A percentile compares a stretch with the other conserved stretches of the same genome.
Conservation (phyloP, 2,329 filamentous ascomycete genomes). For the Colletotrichum incanum region DNA sequence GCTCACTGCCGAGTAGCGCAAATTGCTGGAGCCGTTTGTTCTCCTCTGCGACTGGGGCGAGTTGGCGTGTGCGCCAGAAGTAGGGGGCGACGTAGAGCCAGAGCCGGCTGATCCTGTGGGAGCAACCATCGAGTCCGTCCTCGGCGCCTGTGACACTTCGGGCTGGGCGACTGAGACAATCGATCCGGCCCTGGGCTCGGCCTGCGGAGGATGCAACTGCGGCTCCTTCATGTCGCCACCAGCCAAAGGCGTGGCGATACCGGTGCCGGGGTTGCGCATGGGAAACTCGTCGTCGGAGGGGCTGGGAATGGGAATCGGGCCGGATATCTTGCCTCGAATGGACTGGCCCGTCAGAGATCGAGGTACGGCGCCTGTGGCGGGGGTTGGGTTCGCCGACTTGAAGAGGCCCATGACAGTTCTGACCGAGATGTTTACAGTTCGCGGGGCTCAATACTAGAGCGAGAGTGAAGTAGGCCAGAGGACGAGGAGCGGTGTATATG, state of each 20-base stretch:
- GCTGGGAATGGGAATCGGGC: slow-evolving; percentile 70
- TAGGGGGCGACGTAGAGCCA: slow-evolving; percentile 29
- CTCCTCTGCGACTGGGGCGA: slow-evolving; percentile 50
- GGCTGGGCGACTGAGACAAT: slow-evolving; percentile 29
- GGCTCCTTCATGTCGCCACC: slow-evolving; percentile 46
- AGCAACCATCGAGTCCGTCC: slow-evolving; percentile 29
- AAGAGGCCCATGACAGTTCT: slow-evolving; percentile 58
- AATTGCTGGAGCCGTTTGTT: slow-evolving; percentile 57
- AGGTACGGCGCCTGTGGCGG: slow-evolving; percentile 54
- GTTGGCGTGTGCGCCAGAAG: slow-evolving; percentile 42
- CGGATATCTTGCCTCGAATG: slow-evolving; percentile 74
- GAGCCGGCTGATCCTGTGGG: slow-evolving; percentile 30
- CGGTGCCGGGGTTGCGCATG: slow-evolving; percentile 60
- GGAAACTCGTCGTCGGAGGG: slow-evolving; percentile 69
- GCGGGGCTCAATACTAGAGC: slow-evolving; percentile 29
- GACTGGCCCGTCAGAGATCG: slow-evolving; percentile 58
- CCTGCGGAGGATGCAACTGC: slow-evolving; percentile 37
- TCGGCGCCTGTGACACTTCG: slow-evolving; percentile 31
- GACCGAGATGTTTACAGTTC: slow-evolving; percentile 21
- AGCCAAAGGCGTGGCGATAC: slow-evolving; percentile 53
- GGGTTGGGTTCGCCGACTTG: slow-evolving; percentile 57
- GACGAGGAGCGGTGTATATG: slow-evolving; percentile 40
- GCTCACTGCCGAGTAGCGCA: slow-evolving; percentile 66
- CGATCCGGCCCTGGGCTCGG: slow-evolving; percentile 21
- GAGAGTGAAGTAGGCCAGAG: slow-evolving; percentile 15